A percentile compares a stretch with the other conserved stretches of the same genome.
Conservation (phyloP, 2,329 filamentous ascomycete species). For the Septoria linicola region DNA sequence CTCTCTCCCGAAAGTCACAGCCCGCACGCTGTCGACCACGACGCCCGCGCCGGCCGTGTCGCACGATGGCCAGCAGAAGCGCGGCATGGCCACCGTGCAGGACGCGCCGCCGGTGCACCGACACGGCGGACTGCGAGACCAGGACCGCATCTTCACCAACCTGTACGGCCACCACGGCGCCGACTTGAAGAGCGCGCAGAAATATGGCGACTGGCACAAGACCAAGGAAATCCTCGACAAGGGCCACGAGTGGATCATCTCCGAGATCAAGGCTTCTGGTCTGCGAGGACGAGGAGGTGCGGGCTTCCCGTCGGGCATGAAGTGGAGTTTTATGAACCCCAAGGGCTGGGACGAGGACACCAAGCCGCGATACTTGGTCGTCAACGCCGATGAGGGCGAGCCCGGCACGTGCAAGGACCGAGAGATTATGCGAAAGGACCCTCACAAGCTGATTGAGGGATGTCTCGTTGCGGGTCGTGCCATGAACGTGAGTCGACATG, state of each 20-base stretch:
- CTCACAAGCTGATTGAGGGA: slow-evolving; percentile 97
- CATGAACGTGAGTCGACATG: slow-evolving; percentile 66
- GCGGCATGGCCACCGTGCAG: slow-evolving; percentile 65
- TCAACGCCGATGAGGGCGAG: slow-evolving; percentile 98
- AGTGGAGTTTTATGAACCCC: slow-evolving; percentile 99
- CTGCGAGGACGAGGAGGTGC: slow-evolving; percentile 94
- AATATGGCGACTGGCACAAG: slow-evolving; percentile 99
- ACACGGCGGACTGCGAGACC: slow-evolving; percentile 87
- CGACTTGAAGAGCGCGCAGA: slow-evolving; percentile 90
- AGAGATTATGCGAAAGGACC: slow-evolving; percentile 99
- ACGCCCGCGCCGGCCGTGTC: slow-evolving; percentile 32
- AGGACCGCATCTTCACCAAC: slow-evolving; percentile 99
- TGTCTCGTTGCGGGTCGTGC: slow-evolving; percentile 93
- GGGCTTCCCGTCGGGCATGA: slow-evolving; percentile 95
- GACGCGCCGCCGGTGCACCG: slow-evolving; percentile 58
- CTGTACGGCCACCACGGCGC: slow-evolving; percentile 90
- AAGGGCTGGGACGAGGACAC: slow-evolving; percentile 98
- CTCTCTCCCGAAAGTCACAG: slow-evolving; percentile 30
- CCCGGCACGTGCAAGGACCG: slow-evolving; percentile 99
- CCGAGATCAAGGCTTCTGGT: slow-evolving; percentile 94
- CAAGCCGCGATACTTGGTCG: slow-evolving; percentile 92
- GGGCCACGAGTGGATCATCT: slow-evolving; percentile 98
- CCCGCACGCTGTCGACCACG: slow-evolving; percentile 37
- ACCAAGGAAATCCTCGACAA: slow-evolving; percentile 98
- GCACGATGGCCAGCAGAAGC: slow-evolving; percentile 52